Conservation (phyloP, 2,329 filamentous ascomycete genomes). For the Chaetomium globosum region DNA sequence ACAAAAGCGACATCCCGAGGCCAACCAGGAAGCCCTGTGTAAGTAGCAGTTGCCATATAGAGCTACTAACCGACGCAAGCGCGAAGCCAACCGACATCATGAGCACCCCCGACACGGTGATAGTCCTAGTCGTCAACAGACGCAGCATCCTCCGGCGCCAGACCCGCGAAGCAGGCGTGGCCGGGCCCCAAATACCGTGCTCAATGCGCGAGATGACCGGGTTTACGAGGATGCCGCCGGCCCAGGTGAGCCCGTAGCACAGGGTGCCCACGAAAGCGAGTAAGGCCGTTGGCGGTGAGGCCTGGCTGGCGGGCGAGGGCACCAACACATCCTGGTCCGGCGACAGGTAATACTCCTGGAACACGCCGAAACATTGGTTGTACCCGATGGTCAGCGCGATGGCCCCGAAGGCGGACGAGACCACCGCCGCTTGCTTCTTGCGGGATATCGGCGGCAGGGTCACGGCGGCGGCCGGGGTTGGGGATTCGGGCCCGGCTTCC, state of each 20-base stretch:
- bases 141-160: constrained; percentile 36
- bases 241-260: constrained; percentile 54
- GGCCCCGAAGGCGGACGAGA: constrained; percentile 49
- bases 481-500: not conserved
- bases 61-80: constrained; percentile 45
- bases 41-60: constrained; percentile 47
- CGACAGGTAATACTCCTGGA: constrained; percentile 53
- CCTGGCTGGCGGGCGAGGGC: constrained; percentile 39
- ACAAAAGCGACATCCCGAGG: constrained; percentile 49
- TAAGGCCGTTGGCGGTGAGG: constrained; percentile 45
- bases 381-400: constrained; percentile 53
- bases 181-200: constrained; percentile 38
- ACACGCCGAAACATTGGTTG: constrained; percentile 54
- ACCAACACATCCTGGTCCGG: constrained; percentile 45
- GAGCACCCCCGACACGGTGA: constrained; percentile 48
- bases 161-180: constrained; percentile 30
- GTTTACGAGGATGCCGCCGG: constrained; percentile 53
- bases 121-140: constrained; percentile 40
- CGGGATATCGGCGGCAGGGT: constrained; percentile 43
- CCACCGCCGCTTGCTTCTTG: constrained; percentile 48
- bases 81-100: constrained; percentile 48
- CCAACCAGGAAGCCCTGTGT: constrained; percentile 50
- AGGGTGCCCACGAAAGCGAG: constrained; percentile 54
- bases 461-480: constrained; percentile 27
- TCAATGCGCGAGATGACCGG: constrained; percentile 50